Evolutionary conservation across 805 yeast genomes (phyloP), one percentile per base, ranked within the genome.

Genomic region (Metschnikowia anglica): DNA sequence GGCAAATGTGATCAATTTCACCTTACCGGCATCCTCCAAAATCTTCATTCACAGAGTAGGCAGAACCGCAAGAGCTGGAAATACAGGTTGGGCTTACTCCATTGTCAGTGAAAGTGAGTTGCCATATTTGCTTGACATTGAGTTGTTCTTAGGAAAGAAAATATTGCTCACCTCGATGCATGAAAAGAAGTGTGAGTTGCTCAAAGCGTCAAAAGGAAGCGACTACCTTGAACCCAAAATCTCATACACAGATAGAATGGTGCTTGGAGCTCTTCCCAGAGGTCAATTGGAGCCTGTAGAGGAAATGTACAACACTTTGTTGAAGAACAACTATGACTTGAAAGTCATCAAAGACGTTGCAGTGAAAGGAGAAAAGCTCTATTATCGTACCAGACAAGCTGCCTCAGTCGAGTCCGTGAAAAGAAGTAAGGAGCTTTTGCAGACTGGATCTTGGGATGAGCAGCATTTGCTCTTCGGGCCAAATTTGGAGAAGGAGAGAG

Each of bases 51-150:
- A 93, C 67, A 81, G 99, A 68, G 98, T 93, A 35, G 99, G 99
- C 64, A 83, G 99, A 76, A 93, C 99, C 34, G 99, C 99, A 9
- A 85, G 99, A 76, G 99, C 99, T 7, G 99, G 99, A 61, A 85
- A 88, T 61, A 81, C 77, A 54, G 99, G 99, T 60, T 89, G 97
- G 95, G 99, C 99, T 0, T 93, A 87, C 62, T 84, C 97, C 2
- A 79, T 93, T 47, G 84, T 90, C 6, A 75, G 81, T 44, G 96
- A 89, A 51, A 74, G 79, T 42, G 99, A 93, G 61, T 66, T 91
- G 44, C 96, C 99, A 9, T 93, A 91, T 55, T 65, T 93, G 39
- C 72, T 91, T 37, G 99, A 93, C 63, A 72, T 93, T 55, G 98
- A 93, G 61, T 63, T 93, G 34, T 91, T 93, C 58, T 69, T 93